Conservation (phyloP, 1,284 basidiomycete genomes). For the Ceratobasidium sp. region DNA sequence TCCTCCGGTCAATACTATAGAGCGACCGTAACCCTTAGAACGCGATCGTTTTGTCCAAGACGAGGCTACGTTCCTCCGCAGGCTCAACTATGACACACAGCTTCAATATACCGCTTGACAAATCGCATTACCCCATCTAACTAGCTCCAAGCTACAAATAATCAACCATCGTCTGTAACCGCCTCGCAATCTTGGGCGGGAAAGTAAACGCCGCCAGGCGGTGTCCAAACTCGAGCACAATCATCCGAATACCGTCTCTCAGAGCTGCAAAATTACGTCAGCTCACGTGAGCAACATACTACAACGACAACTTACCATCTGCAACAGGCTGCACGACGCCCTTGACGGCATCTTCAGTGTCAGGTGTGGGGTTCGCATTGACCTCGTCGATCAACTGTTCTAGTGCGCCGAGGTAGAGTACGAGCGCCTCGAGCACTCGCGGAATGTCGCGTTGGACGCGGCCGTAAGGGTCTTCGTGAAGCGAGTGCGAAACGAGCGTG, state of each 20-base stretch:
- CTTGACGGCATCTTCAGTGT: constrained; percentile 44
- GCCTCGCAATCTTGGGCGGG: constrained; percentile 65
- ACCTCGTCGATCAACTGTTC: constrained; percentile 59
- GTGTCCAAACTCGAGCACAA: constrained; percentile 75
- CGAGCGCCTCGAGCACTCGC: constrained; percentile 74
- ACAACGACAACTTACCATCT: constrained; percentile 58
- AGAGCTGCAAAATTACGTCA: constrained; percentile 57
- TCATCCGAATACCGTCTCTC: constrained; percentile 68
- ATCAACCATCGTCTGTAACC: constrained; percentile 75
- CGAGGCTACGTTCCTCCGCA: too few species aligned
- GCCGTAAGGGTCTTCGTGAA: constrained; percentile 80
- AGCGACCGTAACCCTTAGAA: too few species aligned
- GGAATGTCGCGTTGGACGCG: constrained; percentile 84
- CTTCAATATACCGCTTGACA: too few species aligned
- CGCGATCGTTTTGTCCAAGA: too few species aligned
- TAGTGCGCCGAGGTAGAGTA: constrained; percentile 68
- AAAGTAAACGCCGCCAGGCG: constrained; percentile 79
- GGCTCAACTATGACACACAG: too few species aligned
- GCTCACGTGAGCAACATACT: neutral
- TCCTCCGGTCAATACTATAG: too few species aligned
- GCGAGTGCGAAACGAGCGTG: constrained; percentile 70
- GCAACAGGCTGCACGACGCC: constrained; percentile 62
- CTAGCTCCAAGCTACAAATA: constrained; percentile 53
- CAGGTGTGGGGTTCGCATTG: constrained; percentile 14
- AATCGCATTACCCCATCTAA: too few species aligned